phyloP scores from a whole-genome alignment of 257 asterid species.

The Solanum ossicruentum region DNA sequence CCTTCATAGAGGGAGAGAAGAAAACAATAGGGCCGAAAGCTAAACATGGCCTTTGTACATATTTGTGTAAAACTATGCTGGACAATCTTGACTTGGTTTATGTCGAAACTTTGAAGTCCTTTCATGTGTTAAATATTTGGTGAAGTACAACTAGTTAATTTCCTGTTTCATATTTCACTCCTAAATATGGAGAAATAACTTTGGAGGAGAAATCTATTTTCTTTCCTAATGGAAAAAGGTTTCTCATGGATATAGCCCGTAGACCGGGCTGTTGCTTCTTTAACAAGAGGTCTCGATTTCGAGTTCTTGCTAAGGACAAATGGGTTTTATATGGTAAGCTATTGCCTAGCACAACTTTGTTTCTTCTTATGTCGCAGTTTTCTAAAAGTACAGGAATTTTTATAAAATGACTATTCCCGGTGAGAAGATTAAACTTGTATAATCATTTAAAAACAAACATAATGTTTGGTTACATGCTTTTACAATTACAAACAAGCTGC shows the following conservation, averaged over 20 bases:
- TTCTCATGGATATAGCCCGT: background rate
- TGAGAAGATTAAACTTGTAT: background rate
- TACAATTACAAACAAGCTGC: background rate
- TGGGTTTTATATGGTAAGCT: too few species aligned
- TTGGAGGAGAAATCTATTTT: background rate
- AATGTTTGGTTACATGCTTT: background rate
- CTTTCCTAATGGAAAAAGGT: background rate
- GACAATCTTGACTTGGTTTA: background rate
- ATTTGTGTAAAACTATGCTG: background rate
- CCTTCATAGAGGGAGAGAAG: background rate
- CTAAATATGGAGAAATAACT: background rate
- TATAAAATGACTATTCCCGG: too few species aligned
- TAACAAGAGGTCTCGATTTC: too few species aligned
- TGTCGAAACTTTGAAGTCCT: background rate
- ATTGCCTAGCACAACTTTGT: too few species aligned
- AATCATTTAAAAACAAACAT: background rate
- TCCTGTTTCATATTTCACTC: background rate
- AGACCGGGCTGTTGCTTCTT: too few species aligned
- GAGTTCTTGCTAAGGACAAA: too few species aligned
- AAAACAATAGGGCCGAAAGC: background rate
- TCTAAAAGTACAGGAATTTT: too few species aligned
- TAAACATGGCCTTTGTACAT: background rate
- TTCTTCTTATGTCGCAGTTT: too few species aligned
- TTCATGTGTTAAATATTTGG: background rate
- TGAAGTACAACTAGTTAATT: background rate